Evolutionary conservation across 2,329 filamentous ascomycete species (phyloP), one percentile per base, ranked within the genome.

Genomic region (Fusarium goolgardi): DNA sequence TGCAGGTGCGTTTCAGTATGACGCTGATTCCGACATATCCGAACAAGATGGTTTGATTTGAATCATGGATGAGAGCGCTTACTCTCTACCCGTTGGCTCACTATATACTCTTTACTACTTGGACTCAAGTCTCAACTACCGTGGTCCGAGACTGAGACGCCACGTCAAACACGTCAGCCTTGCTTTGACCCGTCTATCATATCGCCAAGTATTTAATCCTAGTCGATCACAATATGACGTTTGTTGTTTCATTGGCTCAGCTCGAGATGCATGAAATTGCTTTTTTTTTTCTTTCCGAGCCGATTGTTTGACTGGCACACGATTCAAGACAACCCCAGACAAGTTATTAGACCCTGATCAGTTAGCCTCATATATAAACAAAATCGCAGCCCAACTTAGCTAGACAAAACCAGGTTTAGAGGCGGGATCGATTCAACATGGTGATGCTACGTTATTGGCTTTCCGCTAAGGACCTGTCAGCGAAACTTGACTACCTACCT

Each of bases 81-180:
- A 31, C 13, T 35, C 21, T n/a, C 35, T 25, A 43, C n/a, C n/a
- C n/a, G n/a, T n/a, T n/a, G 45, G 31, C 52, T 64, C 39, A 60
- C 35, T 60, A 39, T 37, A 21, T 44, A 41, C 32, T 34, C 32
- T 34, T 34, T 8, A 34, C 32, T 34, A 34, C 32, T 34, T 34
- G 32, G 32, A 34, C 32, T 34, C 16, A 34, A 34, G 32, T 18
- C 32, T 34, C 16, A 34, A 34, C 32, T 20, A 32, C 32, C 23
- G 20, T 27, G 44, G 54, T 51, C 44, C n/a, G 12, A 39, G 35
- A 39, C 35, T 31, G 57, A 61, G 45, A 52, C 55, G 58, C 70
- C 68, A 67, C 55, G 61, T 53, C 58, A 65, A 66, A 72, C 58
- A 69, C 69, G 69, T 71, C 63, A 72, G 70, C 67, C 61, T 54